phyloP scores from a whole-genome alignment of 495 filamentous ascomycete species.

The Terfezia boudieri region DNA sequence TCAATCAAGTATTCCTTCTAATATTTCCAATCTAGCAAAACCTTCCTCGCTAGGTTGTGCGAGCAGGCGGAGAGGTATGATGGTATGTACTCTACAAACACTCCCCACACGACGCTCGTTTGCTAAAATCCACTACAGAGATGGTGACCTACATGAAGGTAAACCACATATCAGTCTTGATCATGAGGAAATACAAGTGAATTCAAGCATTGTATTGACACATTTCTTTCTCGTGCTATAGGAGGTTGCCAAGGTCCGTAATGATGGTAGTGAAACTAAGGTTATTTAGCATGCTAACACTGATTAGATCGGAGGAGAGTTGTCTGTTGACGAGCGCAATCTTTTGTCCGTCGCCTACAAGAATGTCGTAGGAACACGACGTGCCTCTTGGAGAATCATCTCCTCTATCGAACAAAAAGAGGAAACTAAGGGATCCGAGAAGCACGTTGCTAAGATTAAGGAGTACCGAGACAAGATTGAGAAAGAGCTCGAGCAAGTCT shows the following conservation, averaged over 20 bases:
- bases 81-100: constrained; percentile 34
- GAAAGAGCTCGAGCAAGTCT: constrained; percentile 90
- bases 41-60: constrained; percentile 97
- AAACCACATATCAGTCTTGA: constrained; percentile 9
- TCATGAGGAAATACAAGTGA: no score
- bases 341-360: constrained; percentile 98
- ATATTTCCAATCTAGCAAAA: constrained; percentile 55
- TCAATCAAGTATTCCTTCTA: constrained; percentile 17
- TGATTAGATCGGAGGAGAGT: constrained; percentile 64
- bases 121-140: constrained; percentile 33
- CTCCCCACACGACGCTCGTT: constrained; percentile 1
- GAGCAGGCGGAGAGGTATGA: constrained; percentile 99
- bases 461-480: constrained; percentile 99
- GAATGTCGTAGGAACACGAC: constrained; percentile 96
- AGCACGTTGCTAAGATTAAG: constrained; percentile 87
- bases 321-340: constrained; percentile 97
- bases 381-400: constrained; percentile 98
- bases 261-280: not conserved
- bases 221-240: constrained; percentile 17
- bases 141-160: constrained; percentile 99
- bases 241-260: constrained; percentile 88
- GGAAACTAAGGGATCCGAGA: constrained; percentile 95
- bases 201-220: no score
- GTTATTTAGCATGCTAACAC: not conserved
- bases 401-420: constrained; percentile 99